A percentile compares a stretch with the other conserved stretches of the same genome.
phyloP scores from a whole-genome alignment of 805 yeast species.

The Starmerella potacharoeniae region DNA sequence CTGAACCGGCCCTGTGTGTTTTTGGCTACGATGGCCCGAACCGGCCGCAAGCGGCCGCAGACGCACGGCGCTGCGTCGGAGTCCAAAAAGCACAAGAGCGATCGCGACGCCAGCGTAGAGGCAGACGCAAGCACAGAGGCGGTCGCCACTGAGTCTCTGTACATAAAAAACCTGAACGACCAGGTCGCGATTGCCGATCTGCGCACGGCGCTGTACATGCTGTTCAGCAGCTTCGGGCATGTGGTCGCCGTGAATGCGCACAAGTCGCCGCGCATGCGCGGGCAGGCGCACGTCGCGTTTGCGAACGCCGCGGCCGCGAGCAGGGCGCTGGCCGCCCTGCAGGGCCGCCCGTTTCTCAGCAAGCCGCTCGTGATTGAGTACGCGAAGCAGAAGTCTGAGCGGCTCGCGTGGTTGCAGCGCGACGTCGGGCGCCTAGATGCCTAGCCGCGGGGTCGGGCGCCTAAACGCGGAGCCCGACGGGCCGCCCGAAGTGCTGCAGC shows the following conservation, averaged over 20 bases:
- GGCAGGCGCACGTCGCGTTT: slow-evolving; percentile 35
- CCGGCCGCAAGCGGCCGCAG: not conserved
- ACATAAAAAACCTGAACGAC: slow-evolving; percentile 32
- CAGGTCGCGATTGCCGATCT: slow-evolving; percentile 29
- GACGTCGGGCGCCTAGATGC: not conserved
- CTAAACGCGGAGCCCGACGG: slow-evolving; percentile 25
- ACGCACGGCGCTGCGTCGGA: not conserved
- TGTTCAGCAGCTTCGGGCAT: slow-evolving; percentile 32
- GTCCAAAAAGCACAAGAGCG: not conserved
- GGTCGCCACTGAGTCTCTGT: slow-evolving; percentile 25
- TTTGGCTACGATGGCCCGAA: not conserved
- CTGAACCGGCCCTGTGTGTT: too few species aligned
- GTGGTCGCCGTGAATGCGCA: slow-evolving; percentile 30
- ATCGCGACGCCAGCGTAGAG: not conserved
- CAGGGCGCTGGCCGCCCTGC: slow-evolving; percentile 26
- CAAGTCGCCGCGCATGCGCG: slow-evolving; percentile 32
- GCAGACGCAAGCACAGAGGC: not conserved
- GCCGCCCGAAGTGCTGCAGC: slow-evolving; percentile 24
- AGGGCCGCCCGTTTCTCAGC: slow-evolving; percentile 28
- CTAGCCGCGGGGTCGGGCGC: not conserved
- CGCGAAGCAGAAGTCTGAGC: slow-evolving; percentile 25
- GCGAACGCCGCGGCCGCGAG: slow-evolving; percentile 25
- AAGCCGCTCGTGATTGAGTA: slow-evolving; percentile 27
- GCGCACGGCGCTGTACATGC: slow-evolving; percentile 27
- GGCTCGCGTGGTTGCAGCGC: slow-evolving; percentile 10